Conservation (phyloP, 805 yeast species). For the Wickerhamomyces silvicola region DNA sequence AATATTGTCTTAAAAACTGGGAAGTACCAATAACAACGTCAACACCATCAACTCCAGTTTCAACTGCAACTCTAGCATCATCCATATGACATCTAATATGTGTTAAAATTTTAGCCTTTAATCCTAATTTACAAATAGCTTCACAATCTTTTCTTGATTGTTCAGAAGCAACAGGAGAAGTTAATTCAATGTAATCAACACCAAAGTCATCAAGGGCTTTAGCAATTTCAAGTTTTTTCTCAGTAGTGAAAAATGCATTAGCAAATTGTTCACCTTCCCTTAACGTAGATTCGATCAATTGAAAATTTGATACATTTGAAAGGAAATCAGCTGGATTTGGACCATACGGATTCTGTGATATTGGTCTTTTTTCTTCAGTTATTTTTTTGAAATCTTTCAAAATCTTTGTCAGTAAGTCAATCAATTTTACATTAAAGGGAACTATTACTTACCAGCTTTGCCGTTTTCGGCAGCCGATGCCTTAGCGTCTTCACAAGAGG, state of each 20-base stretch:
- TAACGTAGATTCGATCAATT: conserved; percentile 89
- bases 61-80: conserved; percentile 95
- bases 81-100: conserved; percentile 99
- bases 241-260: conserved; percentile 91
- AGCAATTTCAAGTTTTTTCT: conserved; percentile 94
- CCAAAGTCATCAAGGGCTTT: conserved; percentile 96
- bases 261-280: conserved; percentile 99
- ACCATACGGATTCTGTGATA: conserved; percentile 74
- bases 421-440: too few relatives aligned
- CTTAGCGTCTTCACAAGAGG: too few relatives aligned
- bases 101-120: conserved; percentile 91
- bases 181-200: conserved; percentile 94
- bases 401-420: too few relatives aligned
- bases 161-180: conserved; percentile 97
- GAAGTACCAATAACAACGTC: conserved; percentile 98
- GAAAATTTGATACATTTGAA: conserved; percentile 83
- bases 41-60: conserved; percentile 98
- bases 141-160: conserved; percentile 92
- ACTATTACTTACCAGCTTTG: too few relatives aligned
- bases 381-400: conserved; percentile 45
- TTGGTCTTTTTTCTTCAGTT: conserved; percentile 35
- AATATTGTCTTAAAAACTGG: conserved; percentile 85
- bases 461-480: too few relatives aligned
- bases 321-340: conserved; percentile 91
- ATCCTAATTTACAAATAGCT: conserved; percentile 95